Conservation (phyloP, 352 stramenopile species). For the Aphanomyces cochlioides region DNA sequence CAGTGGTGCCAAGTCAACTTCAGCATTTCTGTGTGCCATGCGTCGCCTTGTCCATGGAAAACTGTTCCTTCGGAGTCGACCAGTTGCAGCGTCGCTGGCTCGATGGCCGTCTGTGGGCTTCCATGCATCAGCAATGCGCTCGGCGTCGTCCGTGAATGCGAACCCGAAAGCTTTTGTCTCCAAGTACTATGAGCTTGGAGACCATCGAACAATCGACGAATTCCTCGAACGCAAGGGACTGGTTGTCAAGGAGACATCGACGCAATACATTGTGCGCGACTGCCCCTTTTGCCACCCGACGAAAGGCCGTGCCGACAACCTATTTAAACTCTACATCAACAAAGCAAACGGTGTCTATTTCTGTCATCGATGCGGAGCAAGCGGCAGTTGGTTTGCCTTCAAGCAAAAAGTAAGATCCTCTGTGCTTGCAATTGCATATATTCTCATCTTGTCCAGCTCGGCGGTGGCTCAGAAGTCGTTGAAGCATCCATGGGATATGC, state of each 20-base stretch:
- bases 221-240: slow-evolving; percentile 78
- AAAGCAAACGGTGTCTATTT: slow-evolving; percentile 85
- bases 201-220: slow-evolving; percentile 56
- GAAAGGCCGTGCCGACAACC: slow-evolving; percentile 74
- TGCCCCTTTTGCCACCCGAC: slow-evolving; percentile 87
- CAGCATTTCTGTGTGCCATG: background rate
- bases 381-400: slow-evolving; percentile 88
- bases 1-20: slow-evolving; percentile 12
- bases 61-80: background rate
- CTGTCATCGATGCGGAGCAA: slow-evolving; percentile 83
- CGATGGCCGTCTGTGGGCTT: background rate
- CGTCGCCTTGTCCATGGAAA: background rate
- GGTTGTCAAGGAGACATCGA: slow-evolving; percentile 56
- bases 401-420: slow-evolving; percentile 57
- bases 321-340: slow-evolving; percentile 91
- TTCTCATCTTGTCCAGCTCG: too few relatives aligned
- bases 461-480: slow-evolving; percentile 7
- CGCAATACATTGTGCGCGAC: slow-evolving; percentile 75
- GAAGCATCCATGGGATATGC: slow-evolving; percentile 22
- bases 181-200: slow-evolving; percentile 67
- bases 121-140: background rate
- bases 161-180: slow-evolving; percentile 56
- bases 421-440: too few relatives aligned
- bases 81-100: background rate
- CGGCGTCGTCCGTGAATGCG: background rate